phyloP scores from a whole-genome alignment of 192 early-diverging fungal species.

The Coemansia sp. region DNA sequence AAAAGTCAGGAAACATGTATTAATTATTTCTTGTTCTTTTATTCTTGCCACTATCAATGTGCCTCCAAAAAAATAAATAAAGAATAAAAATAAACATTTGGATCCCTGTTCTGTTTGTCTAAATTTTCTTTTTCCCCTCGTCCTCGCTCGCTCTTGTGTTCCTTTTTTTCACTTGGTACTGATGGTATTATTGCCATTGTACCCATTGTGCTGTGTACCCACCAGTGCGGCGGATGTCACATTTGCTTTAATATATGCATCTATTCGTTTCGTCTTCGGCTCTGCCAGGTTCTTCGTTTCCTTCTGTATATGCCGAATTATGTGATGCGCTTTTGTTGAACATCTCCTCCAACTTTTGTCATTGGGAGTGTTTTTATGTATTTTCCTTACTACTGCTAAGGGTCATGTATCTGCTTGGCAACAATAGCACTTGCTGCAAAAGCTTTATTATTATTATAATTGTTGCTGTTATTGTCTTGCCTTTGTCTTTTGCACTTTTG shows the following conservation, averaged over 20 bases:
- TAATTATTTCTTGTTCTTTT: not conserved
- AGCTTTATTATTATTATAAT: too few species aligned
- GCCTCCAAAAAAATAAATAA: too few species aligned
- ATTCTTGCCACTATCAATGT: too few species aligned
- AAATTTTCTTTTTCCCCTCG: not conserved
- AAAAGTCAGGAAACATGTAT: not conserved
- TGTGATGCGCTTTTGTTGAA: too few species aligned
- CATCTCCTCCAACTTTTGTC: too few species aligned
- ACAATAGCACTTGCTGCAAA: too few species aligned
- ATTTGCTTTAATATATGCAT: constrained; percentile 29
- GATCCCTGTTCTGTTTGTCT: too few species aligned
- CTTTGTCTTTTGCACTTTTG: not conserved
- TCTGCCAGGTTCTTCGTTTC: not conserved
- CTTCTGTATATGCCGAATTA: not conserved
- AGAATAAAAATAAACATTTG: too few species aligned
- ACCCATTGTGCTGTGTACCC: not conserved
- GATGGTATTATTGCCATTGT: not conserved
- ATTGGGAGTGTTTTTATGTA: too few species aligned
- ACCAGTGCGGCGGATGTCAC: constrained; percentile 12
- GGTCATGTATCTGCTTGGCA: too few species aligned
- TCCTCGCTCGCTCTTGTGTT: not conserved
- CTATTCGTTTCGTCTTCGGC: not conserved
- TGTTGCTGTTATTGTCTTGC: not conserved
- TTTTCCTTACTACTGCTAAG: too few species aligned
- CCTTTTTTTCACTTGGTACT: not conserved